Evolutionary conservation across 306 rosid genomes (phyloP).

Genomic region (Cucumis cinereus): DNA sequence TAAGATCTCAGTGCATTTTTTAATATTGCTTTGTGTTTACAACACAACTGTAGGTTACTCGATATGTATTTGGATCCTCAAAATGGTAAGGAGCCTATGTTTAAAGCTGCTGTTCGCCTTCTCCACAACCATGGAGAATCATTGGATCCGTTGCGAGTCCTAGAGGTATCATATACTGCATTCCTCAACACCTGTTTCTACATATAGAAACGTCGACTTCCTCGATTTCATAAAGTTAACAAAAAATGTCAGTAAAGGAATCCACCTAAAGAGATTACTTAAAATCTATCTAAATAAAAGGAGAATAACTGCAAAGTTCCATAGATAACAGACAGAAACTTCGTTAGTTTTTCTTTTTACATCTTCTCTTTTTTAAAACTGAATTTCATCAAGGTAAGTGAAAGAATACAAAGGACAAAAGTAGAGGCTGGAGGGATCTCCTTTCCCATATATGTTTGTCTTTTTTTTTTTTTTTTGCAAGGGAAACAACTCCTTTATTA

Average conservation of each 20-base stretch:
- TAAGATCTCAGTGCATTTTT: not conserved
- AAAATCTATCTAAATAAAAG: not conserved
- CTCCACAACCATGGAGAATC: conserved; percentile 98
- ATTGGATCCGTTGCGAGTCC: conserved; percentile 81
- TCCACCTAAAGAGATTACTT: not conserved
- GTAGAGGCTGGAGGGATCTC: not conserved
- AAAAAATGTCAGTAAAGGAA: not conserved
- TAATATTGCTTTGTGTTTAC: conserved; percentile 11
- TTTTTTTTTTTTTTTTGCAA: no score
- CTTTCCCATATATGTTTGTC: not conserved
- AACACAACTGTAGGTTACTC: conserved; percentile 52
- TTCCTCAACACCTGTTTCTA: not conserved
- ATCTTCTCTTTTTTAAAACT: not conserved
- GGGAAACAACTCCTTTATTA: no score
- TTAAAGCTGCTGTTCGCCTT: conserved; percentile 94
- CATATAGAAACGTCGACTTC: not conserved
- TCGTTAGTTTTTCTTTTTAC: not conserved
- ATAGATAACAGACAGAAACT: not conserved
- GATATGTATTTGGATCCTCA: conserved; percentile 99
- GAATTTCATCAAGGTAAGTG: not conserved
- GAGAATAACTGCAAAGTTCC: not conserved
- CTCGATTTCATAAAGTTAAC: not conserved
- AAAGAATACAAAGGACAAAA: not conserved
- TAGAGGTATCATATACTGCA: conserved; percentile 51
- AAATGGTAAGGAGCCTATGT: conserved; percentile 98